phyloP scores from a whole-genome alignment of 768 basidiomycete species.

The Termitomyces eurrhizus region DNA sequence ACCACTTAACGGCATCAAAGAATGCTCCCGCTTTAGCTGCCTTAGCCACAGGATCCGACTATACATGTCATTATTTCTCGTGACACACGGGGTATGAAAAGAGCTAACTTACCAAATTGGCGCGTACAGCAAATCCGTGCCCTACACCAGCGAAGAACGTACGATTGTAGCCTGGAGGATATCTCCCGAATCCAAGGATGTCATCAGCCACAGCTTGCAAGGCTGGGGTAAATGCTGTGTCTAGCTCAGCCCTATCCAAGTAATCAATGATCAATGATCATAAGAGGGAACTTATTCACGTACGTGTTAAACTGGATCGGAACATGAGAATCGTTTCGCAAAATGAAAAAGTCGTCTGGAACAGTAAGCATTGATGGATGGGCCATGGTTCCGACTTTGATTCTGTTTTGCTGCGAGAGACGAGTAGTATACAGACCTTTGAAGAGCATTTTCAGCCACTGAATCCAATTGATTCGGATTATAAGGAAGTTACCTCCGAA shows the following conservation, averaged over 20 bases:
- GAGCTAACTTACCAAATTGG: slow-evolving; percentile 11
- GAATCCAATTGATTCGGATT: neutral
- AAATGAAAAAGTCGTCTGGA: slow-evolving; percentile 28
- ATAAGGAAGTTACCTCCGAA: slow-evolving; percentile 21
- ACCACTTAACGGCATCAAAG: slow-evolving; percentile 16
- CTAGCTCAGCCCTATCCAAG: slow-evolving; percentile 11
- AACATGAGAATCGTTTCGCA: slow-evolving; percentile 13
- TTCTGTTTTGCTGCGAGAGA: slow-evolving; percentile 25
- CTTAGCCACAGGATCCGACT: slow-evolving; percentile 17
- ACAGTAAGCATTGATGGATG: slow-evolving; percentile 33
- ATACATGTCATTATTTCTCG: neutral
- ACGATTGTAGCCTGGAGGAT: slow-evolving; percentile 14
- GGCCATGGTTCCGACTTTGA: slow-evolving; percentile 25
- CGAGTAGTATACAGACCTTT: slow-evolving; percentile 27
- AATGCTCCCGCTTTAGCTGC: slow-evolving; percentile 16
- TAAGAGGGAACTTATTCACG: neutral
- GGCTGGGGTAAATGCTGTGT: slow-evolving; percentile 11
- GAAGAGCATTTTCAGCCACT: neutral
- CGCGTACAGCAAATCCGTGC: slow-evolving; percentile 17
- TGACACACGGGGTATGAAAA: neutral
- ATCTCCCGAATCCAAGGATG: slow-evolving; percentile 13
- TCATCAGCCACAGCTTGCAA: slow-evolving; percentile 13
- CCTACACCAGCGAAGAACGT: slow-evolving; percentile 15
- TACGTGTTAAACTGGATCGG: slow-evolving; percentile 16
- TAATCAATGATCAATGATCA: neutral